Conservation (phyloP, 305 asterid species). For the Ilex paraguariensis region DNA sequence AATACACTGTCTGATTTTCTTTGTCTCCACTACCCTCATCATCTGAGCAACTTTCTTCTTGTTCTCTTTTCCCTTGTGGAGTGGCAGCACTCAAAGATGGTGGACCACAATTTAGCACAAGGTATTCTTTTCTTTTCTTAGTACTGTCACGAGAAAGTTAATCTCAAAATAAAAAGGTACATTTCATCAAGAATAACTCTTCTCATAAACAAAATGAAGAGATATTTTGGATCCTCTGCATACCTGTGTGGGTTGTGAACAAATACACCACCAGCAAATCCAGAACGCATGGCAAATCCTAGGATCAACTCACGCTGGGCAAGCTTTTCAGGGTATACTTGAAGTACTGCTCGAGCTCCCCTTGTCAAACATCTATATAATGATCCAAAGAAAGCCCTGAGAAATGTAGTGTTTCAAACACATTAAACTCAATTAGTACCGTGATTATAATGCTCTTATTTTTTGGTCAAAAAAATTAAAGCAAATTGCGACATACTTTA, state of each 20-base stretch:
- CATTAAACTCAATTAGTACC: background rate
- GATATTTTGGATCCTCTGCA: constrained; percentile 3
- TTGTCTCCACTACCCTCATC: constrained; percentile 72
- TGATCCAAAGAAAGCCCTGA: constrained; percentile 88
- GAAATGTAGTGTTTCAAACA: constrained; percentile 7
- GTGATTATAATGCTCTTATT: background rate
- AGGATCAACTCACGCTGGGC: constrained; percentile 87
- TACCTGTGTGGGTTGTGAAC: constrained; percentile 94
- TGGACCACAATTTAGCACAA: constrained; percentile 86
- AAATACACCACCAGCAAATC: constrained; percentile 90
- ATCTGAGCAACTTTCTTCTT: constrained; percentile 66
- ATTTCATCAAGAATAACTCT: background rate
- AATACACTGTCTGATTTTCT: constrained; percentile 60
- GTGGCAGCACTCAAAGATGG: constrained; percentile 55
- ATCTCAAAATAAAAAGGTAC: background rate
- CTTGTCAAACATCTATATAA: constrained; percentile 77
- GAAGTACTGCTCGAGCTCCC: constrained; percentile 94
- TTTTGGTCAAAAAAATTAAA: too few relatives aligned
- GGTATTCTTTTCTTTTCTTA: constrained; percentile 83
- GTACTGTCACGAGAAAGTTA: constrained; percentile 39
- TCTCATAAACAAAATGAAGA: constrained; percentile 3
- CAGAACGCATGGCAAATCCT: constrained; percentile 89
- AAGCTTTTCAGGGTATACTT: constrained; percentile 82
- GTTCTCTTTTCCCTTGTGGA: constrained; percentile 64
- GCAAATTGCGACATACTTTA: constrained; percentile 51